phyloP scores from a whole-genome alignment of 2,329 filamentous ascomycete species.

The Pyricularia pennisetigena region DNA sequence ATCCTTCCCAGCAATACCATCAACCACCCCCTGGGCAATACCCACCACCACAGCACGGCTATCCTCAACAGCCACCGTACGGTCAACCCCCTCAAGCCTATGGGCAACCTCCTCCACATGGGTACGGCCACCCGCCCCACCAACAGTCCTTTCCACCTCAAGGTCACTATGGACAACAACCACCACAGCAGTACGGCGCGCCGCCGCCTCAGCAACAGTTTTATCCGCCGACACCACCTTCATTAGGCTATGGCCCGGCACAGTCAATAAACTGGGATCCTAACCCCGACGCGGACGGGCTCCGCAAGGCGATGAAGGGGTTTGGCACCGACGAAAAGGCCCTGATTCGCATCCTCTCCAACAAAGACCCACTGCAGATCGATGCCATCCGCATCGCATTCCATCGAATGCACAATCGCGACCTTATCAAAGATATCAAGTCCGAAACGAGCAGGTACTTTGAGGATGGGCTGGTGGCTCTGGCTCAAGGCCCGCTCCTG shows the following conservation, averaged over 20 bases:
- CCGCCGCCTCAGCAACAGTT: conserved; percentile 19
- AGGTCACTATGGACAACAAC: conserved; percentile 19
- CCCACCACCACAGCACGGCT: conserved; percentile 26
- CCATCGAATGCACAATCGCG: conserved; percentile 51
- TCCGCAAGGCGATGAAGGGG: conserved; percentile 79
- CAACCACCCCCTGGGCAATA: conserved; percentile 23
- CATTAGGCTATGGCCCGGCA: conserved; percentile 63
- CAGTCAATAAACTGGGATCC: conserved; percentile 63
- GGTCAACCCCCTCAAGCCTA: conserved; percentile 19
- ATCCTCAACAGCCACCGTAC: conserved; percentile 14
- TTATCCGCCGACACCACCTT: conserved; percentile 51
- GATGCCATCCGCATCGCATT: conserved; percentile 59
- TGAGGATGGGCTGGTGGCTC: conserved; percentile 61
- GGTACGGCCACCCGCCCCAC: conserved; percentile 21
- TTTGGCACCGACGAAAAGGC: conserved; percentile 80
- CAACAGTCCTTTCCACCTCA: conserved; percentile 9
- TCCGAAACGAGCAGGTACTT: conserved; percentile 70
- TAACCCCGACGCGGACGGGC: conserved; percentile 54
- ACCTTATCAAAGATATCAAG: conserved; percentile 65
- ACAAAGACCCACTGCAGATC: conserved; percentile 70
- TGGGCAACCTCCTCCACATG: conserved; percentile 16
- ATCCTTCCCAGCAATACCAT: conserved; percentile 23
- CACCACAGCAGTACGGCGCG: conserved; percentile 19
- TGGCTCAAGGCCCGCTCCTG: conserved; percentile 69
- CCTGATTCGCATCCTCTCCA: conserved; percentile 60